Evolutionary conservation across 495 filamentous ascomycete species (phyloP).

Genomic region (Xylaria castorea): DNA sequence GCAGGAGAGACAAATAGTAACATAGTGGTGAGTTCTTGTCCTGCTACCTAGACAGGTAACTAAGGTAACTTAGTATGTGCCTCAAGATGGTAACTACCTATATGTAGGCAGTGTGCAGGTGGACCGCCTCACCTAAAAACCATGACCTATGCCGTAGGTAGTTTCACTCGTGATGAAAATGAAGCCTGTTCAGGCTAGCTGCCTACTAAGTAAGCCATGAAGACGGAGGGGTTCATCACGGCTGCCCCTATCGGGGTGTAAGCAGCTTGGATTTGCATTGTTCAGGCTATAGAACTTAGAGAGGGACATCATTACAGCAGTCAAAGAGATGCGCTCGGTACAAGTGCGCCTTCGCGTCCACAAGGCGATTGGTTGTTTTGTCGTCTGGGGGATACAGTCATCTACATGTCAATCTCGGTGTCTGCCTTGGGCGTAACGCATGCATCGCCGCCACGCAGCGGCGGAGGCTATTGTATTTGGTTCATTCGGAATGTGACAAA

Average conservation of each 20-base stretch:
- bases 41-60: too few species aligned
- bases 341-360: background rate
- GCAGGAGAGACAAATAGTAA: background rate
- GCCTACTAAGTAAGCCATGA: background rate
- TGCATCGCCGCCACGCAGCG: background rate
- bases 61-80: too few species aligned
- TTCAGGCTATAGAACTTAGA: background rate
- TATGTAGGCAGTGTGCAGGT: background rate
- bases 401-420: background rate
- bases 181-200: background rate
- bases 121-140: background rate
- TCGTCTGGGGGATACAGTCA: background rate
- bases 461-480: background rate
- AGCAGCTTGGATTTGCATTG: background rate
- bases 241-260: background rate
- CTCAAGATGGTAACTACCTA: background rate
- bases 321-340: background rate
- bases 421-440: slow-evolving; percentile 2
- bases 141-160: background rate
- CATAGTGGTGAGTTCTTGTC: background rate
- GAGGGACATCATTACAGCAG: background rate
- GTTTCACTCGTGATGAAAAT: background rate
- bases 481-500: too few species aligned
- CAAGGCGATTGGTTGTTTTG: background rate
- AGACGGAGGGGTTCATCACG: background rate